Conservation (phyloP, 306 rosid genomes). For the Sechiopsis laciniata region DNA sequence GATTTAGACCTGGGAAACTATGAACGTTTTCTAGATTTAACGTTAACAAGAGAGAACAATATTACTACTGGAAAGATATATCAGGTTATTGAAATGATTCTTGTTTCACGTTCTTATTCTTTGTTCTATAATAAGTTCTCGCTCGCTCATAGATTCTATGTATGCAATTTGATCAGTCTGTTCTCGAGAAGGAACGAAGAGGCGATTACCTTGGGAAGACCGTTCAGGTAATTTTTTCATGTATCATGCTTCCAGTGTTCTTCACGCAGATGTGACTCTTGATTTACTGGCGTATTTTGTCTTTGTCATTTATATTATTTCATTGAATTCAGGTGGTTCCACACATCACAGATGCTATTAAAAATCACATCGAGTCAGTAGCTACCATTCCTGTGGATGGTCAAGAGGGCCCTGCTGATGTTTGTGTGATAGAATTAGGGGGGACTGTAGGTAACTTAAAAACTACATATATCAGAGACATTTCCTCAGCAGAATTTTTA, state of each 20-base stretch:
- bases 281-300: constrained; percentile 1
- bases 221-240: constrained; percentile 63
- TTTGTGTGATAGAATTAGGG: constrained; percentile 96
- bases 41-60: constrained; percentile 82
- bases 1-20: constrained; percentile 98
- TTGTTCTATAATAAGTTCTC: background rate
- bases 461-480: constrained; percentile 9
- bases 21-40: constrained; percentile 88
- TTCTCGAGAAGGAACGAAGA: constrained; percentile 85
- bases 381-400: constrained; percentile 85
- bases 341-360: constrained; percentile 92
- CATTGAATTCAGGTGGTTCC: constrained; percentile 72
- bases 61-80: constrained; percentile 93
- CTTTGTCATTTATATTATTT: background rate
- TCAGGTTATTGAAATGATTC: constrained; percentile 39
- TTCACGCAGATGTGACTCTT: background rate
- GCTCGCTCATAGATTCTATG: constrained; percentile 18
- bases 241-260: background rate
- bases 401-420: constrained; percentile 81
- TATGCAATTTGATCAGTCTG: constrained; percentile 50
- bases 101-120: background rate
- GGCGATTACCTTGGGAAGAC: constrained; percentile 98
- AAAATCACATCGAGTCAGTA: constrained; percentile 67
- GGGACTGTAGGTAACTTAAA: constrained; percentile 80
- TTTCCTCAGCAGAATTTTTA: constrained; percentile 1